Evolutionary conservation across 371 early-diverging fungal species (phyloP).

Genomic region (Dichotomocladium elegans): DNA sequence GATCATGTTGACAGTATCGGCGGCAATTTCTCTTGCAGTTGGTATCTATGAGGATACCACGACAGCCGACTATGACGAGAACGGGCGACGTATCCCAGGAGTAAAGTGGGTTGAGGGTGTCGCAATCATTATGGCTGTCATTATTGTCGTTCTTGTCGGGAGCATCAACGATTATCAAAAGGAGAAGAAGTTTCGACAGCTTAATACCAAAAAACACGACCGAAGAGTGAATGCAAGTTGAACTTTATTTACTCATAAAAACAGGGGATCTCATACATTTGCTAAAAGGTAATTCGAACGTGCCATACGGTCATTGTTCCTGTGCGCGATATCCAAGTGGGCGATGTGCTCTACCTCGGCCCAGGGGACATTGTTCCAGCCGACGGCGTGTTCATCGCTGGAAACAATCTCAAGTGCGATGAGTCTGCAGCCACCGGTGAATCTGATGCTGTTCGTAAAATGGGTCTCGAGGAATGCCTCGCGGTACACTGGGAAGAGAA

Average conservation of each 20-base stretch:
- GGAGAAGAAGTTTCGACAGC: slow-evolving; percentile 77
- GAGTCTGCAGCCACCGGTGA: slow-evolving; percentile 93
- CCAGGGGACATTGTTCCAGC: slow-evolving; percentile 91
- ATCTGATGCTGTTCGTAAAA: slow-evolving; percentile 70
- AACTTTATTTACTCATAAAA: neutral
- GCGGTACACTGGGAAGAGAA: no score
- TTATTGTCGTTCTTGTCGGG: slow-evolving; percentile 77
- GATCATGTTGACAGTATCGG: slow-evolving; percentile 77
- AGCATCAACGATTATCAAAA: slow-evolving; percentile 86
- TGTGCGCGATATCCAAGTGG: slow-evolving; percentile 82
- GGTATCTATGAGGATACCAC: slow-evolving; percentile 84
- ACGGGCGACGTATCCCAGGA: slow-evolving; percentile 35
- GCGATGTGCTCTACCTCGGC: slow-evolving; percentile 85
- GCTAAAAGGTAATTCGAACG: slow-evolving; percentile 64
- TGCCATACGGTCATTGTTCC: slow-evolving; percentile 71
- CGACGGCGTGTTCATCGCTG: slow-evolving; percentile 82
- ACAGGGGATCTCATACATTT: slow-evolving; percentile 6
- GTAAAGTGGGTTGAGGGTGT: slow-evolving; percentile 77
- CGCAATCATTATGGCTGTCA: slow-evolving; percentile 75
- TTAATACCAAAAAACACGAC: slow-evolving; percentile 82
- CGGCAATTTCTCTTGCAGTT: slow-evolving; percentile 79
- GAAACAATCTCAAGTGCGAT: slow-evolving; percentile 84
- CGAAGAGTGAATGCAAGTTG: slow-evolving; percentile 53
- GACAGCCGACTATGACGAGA: slow-evolving; percentile 27
- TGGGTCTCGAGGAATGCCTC: slow-evolving; percentile 25